Evolutionary conservation across 192 early-diverging fungal genomes (phyloP), one percentile per base, ranked within the genome.

Genomic region (Lunasporangiospora selenospora): DNA sequence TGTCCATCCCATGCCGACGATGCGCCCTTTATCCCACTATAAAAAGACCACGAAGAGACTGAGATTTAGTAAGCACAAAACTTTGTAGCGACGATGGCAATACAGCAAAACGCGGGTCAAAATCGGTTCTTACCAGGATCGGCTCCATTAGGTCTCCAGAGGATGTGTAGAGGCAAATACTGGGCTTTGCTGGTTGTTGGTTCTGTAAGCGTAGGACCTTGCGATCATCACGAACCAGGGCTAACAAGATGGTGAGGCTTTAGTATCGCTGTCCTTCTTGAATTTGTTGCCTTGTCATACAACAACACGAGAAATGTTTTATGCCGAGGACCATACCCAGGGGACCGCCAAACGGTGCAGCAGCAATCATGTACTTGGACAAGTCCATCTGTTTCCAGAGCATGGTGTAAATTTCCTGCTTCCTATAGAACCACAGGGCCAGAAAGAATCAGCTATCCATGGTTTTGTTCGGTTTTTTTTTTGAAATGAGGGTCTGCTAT

Each of bases 1-100:
- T 31, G 91, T 94, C 98, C 98, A 99, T 57, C 90, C 90, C 82
- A 99, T 88, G 2, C 82, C 86, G n/a, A 98, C 87, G 53, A 99
- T 91, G 7, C 85, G 85, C 48, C 90, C 89, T 58, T 90, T 93
- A 49, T 95, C 95, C 89, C 93, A 96, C 87, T 92, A 49, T 16
- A 4, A 21, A 11, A 16, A 47, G 47, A 12, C 37, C 18, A 39
- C 26, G 21, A 2, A 26, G 52, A 58, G n/a, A n/a, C n/a, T n/a
- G n/a, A n/a, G n/a, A n/a, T n/a, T n/a, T n/a, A n/a, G 29, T 18
- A 1, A 37, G 16, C 32, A 30, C 18, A 33, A 18, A 39, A 24
- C 16, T 3, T 48, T 3, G 29, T 29, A 9, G 21, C 26, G 29
- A 45, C 15, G 36, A 55, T 38, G 21, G 36, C 21, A 45, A 16